A percentile compares a stretch with the other conserved stretches of the same genome.
Evolutionary conservation across 257 asterid genomes (phyloP).

Genomic region (Verbascum thapsus): DNA sequence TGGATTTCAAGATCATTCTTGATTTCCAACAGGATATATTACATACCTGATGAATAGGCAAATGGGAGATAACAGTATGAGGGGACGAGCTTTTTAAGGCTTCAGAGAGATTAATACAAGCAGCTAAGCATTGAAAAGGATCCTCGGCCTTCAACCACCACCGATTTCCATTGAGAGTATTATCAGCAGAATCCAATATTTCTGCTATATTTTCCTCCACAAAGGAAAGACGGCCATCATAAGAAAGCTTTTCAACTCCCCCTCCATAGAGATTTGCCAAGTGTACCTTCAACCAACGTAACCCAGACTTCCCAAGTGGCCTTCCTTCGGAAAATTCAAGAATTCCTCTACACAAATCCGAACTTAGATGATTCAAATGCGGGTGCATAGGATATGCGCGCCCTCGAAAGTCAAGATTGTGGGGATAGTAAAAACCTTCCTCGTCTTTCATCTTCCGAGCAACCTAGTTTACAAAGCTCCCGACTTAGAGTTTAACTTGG

Average conservation of each 20-base stretch:
- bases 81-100: conserved; percentile 86
- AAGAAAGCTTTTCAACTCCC: conserved; percentile 81
- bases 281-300: conserved; percentile 87
- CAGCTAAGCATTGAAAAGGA: conserved; percentile 96
- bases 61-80: conserved; percentile 75
- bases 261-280: conserved; percentile 92
- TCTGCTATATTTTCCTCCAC: conserved; percentile 75
- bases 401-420: conserved; percentile 97
- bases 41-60: conserved; percentile 90
- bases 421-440: conserved; percentile 95
- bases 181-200: conserved; percentile 84
- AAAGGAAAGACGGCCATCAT: conserved; percentile 80
- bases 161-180: conserved; percentile 72
- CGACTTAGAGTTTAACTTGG: conserved; percentile 33
- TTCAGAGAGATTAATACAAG: conserved; percentile 83
- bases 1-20: too few relatives aligned
- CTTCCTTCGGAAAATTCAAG: conserved; percentile 97
- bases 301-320: conserved; percentile 81
- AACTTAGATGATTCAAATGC: conserved; percentile 87
- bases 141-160: conserved; percentile 98
- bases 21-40: too few relatives aligned
- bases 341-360: conserved; percentile 94
- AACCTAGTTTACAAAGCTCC: conserved; percentile 59
- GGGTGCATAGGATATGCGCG: conserved; percentile 99
- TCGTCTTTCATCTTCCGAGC: conserved; percentile 94